Evolutionary conservation across 2,329 filamentous ascomycete genomes (phyloP).

Genomic region (Pseudogymnoascus sp.): DNA sequence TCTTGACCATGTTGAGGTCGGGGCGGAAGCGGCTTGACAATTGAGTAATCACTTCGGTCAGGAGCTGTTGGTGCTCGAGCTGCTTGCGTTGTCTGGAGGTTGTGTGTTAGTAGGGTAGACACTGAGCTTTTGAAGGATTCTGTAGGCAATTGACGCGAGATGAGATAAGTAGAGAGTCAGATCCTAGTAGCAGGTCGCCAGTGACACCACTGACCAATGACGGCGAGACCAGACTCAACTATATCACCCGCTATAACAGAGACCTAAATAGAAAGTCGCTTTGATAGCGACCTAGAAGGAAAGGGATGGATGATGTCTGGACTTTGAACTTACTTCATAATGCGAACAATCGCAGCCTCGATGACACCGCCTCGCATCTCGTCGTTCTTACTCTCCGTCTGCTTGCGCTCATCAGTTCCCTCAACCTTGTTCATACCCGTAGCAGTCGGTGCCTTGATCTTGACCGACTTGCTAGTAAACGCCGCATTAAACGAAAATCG

Average conservation of each 20-base stretch:
- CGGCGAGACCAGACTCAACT: no score
- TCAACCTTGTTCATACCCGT: conserved; percentile 75
- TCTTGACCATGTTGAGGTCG: conserved; percentile 70
- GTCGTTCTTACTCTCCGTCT: conserved; percentile 68
- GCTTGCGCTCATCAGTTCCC: conserved; percentile 56
- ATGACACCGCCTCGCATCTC: conserved; percentile 62
- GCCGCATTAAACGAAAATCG: conserved; percentile 72
- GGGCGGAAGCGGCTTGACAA: conserved; percentile 63
- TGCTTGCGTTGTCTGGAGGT: conserved; percentile 62
- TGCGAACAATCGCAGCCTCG: conserved; percentile 69
- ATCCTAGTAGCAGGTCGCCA: no score
- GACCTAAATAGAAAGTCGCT: no score
- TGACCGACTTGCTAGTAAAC: conserved; percentile 74
- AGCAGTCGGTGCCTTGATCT: conserved; percentile 83
- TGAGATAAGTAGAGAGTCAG: no score
- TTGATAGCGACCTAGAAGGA: no score
- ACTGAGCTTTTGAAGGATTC: not conserved
- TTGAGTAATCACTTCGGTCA: conserved; percentile 64
- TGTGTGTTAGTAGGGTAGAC: conserved; percentile 24
- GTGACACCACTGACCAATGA: no score
- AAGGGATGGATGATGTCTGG: no score
- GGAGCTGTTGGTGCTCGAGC: conserved; percentile 57
- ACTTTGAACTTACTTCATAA: conserved; percentile 64
- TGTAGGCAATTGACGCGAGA: not conserved
- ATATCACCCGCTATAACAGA: no score